phyloP scores from a whole-genome alignment of 352 stramenopile genomes.

The Globisporangium takayamanum region DNA sequence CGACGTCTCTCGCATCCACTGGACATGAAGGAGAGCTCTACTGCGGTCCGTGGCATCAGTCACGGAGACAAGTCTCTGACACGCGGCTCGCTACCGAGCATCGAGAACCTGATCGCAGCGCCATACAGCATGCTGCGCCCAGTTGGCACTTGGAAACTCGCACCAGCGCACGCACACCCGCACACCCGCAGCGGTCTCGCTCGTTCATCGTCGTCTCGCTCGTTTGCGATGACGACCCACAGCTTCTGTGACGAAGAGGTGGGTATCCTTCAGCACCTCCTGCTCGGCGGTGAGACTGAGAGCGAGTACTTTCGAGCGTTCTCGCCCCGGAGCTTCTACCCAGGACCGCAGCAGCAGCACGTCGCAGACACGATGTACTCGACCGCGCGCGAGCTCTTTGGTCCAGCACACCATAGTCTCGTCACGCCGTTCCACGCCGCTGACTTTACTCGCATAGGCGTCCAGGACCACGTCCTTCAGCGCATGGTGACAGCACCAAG shows the following conservation, averaged over 20 bases:
- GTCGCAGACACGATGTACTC: not conserved
- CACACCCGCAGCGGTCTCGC: no score
- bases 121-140: not conserved
- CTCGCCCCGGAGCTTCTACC: conserved; percentile 3
- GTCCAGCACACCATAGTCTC: not conserved
- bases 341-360: not conserved
- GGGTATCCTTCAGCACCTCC: conserved; percentile 8
- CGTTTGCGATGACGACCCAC: not conserved
- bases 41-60: not conserved
- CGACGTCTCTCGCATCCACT: not conserved
- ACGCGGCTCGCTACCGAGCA: not conserved
- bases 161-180: not conserved
- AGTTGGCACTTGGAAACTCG: not conserved
- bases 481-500: no score
- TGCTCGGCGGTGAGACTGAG: conserved; percentile 4
- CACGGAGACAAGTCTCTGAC: not conserved
- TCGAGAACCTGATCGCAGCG: no score
- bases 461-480: not conserved
- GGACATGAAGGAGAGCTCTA: not conserved
- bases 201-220: not conserved
- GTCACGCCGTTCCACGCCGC: conserved; percentile 3
- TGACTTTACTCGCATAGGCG: not conserved
- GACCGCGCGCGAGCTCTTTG: not conserved
- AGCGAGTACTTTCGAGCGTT: conserved; percentile 4
- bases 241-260: conserved; percentile 13